Evolutionary conservation across 2,329 filamentous ascomycete species (phyloP).

Genomic region (Capronia americana): DNA sequence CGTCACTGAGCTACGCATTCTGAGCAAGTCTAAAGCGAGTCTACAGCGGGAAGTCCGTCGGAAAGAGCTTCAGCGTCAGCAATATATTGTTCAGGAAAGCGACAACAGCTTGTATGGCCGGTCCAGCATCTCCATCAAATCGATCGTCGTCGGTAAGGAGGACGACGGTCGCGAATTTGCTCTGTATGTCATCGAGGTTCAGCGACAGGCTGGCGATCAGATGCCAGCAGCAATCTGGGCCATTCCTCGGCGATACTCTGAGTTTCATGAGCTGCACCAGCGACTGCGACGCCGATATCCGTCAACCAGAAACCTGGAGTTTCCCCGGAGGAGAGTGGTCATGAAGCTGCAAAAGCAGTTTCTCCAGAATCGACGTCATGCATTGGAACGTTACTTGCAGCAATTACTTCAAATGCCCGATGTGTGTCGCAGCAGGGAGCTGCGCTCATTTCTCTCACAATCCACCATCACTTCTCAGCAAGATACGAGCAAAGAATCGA

Average conservation of each 20-base stretch:
- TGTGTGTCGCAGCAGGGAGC: constrained; percentile 89
- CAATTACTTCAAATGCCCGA: constrained; percentile 86
- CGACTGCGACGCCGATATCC: constrained; percentile 83
- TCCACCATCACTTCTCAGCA: constrained; percentile 75
- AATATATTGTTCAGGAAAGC: constrained; percentile 96
- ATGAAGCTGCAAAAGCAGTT: constrained; percentile 98
- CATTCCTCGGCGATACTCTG: constrained; percentile 90
- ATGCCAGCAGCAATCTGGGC: constrained; percentile 97
- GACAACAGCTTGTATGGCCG: constrained; percentile 96
- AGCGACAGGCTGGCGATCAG: constrained; percentile 86
- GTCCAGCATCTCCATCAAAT: constrained; percentile 86
- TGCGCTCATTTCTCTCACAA: constrained; percentile 89
- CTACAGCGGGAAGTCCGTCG: constrained; percentile 88
- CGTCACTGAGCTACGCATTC: constrained; percentile 85
- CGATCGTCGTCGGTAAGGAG: constrained; percentile 88
- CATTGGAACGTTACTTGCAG: constrained; percentile 82
- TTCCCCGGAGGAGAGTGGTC: constrained; percentile 87
- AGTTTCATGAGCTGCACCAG: constrained; percentile 95
- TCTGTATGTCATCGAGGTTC: constrained; percentile 87
- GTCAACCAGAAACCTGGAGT: constrained; percentile 86
- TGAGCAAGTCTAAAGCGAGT: constrained; percentile 92
- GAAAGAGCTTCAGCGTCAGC: constrained; percentile 94
- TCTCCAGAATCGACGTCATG: constrained; percentile 81
- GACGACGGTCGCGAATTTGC: constrained; percentile 93
- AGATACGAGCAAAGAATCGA: constrained; percentile 67